phyloP scores from a whole-genome alignment of 768 basidiomycete genomes.

The Hericium alpestre region DNA sequence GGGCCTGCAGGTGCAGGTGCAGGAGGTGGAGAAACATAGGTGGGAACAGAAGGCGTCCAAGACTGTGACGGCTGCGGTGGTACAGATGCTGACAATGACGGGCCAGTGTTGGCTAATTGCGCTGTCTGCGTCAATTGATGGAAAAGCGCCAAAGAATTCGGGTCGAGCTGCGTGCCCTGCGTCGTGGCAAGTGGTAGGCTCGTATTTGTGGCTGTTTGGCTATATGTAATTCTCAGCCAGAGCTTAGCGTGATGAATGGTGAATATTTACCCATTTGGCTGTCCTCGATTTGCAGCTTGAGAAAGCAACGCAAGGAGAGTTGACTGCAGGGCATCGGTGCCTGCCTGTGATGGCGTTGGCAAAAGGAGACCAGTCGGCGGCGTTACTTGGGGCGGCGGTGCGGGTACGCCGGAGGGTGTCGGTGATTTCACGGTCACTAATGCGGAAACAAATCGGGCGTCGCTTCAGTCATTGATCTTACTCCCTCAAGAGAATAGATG shows the following conservation, averaged over 20 bases:
- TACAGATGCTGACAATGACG: background rate
- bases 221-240: slow-evolving; percentile 15
- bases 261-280: background rate
- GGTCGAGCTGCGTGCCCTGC: slow-evolving; percentile 29
- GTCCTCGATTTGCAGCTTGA: slow-evolving; percentile 41
- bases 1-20: slow-evolving; percentile 3
- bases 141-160: slow-evolving; percentile 57
- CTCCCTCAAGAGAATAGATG: slow-evolving; percentile 34
- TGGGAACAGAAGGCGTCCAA: background rate
- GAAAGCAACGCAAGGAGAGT: slow-evolving; percentile 60
- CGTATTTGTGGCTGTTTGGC: slow-evolving; percentile 56
- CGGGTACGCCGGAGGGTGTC: slow-evolving; percentile 5
- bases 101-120: background rate
- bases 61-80: background rate
- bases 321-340: slow-evolving; percentile 38
- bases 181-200: slow-evolving; percentile 20
- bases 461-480: slow-evolving; percentile 62
- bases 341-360: too few species aligned
- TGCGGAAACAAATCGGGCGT: slow-evolving; percentile 35
- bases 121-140: slow-evolving; percentile 49
- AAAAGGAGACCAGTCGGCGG: slow-evolving; percentile 12
- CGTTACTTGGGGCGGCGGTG: background rate
- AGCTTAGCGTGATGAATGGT: too few species aligned
- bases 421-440: slow-evolving; percentile 11
- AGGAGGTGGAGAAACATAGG: background rate